Percentiles rank a stretch among this genome's conserved stretches.
Conservation (phyloP, 2,329 filamentous ascomycete species). For the Didymella keratinophila region DNA sequence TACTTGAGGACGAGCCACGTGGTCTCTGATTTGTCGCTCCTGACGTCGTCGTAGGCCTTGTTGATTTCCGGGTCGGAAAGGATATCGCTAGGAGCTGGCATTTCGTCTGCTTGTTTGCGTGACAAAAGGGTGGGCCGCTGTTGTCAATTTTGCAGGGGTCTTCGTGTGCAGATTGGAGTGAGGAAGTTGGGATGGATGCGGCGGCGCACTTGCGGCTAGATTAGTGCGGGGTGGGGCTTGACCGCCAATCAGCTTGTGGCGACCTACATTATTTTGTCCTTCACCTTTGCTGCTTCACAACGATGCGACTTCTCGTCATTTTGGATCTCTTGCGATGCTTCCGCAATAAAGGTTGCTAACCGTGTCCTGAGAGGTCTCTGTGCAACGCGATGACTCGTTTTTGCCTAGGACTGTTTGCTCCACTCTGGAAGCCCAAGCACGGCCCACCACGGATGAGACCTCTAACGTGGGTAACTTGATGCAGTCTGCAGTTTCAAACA, state of each 20-base stretch:
- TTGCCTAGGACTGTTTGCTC: neutral
- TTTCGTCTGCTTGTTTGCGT: conserved; percentile 18
- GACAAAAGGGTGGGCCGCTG: neutral
- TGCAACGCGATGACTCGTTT: neutral
- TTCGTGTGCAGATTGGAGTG: conserved; percentile 9
- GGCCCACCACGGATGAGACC: neutral
- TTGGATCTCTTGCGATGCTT: neutral
- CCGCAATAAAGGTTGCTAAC: neutral
- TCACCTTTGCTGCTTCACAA: neutral
- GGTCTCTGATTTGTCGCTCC: conserved; percentile 69
- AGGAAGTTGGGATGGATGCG: conserved; percentile 26
- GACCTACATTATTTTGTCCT: neutral
- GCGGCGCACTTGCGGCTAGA: conserved; percentile 18
- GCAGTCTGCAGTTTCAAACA: neutral
- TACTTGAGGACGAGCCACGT: conserved; percentile 72
- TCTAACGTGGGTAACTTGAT: neutral
- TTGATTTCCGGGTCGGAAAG: conserved; percentile 62
- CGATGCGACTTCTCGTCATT: neutral
- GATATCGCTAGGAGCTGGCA: conserved; percentile 43
- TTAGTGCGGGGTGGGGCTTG: conserved; percentile 20
- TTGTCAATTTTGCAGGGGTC: conserved; percentile 14
- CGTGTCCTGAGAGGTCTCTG: too few species aligned
- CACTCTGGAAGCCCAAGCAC: neutral
- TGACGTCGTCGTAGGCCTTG: conserved; percentile 71
- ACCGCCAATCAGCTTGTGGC: conserved; percentile 14